Percentiles rank a stretch among this genome's conserved stretches.
These are phyloP conservation scores for Penicillium psychrosexuale DNA, from an alignment of 2,329 filamentous ascomycete genomes.

Conservation along the genomic window DNA sequence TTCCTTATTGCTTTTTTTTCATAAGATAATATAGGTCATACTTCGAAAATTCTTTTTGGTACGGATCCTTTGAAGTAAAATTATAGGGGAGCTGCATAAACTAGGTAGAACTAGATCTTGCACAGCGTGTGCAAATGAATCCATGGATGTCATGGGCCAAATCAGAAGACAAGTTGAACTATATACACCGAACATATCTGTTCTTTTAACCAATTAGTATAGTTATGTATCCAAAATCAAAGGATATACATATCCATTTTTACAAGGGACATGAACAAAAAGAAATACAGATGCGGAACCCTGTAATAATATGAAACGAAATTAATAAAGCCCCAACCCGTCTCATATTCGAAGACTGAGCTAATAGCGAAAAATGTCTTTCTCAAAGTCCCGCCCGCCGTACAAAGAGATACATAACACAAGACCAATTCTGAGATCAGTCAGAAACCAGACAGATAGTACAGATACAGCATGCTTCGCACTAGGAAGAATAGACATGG, in stretches of 20 bases:
- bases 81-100: too few species aligned
- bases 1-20: neutral
- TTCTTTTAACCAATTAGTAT: neutral
- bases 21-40: neutral
- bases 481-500: neutral
- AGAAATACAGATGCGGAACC: neutral
- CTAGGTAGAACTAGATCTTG: neutral
- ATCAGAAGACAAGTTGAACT: neutral
- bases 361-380: neutral
- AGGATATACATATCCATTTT: neutral
- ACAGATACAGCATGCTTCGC: neutral
- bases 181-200: neutral
- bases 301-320: neutral
- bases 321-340: neutral
- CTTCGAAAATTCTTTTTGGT: neutral
- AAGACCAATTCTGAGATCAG: neutral
- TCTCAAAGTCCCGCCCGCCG: neutral
- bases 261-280: neutral
- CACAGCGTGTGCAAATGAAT: neutral
- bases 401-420: neutral
- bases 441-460: neutral
- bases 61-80: too few species aligned
- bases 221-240: neutral
- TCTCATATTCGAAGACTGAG: conserved; percentile 5
- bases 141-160: neutral